Base-by-base conservation (phyloP, 352 stramenopile species). In the Thalassiosira delicatula region DNA sequence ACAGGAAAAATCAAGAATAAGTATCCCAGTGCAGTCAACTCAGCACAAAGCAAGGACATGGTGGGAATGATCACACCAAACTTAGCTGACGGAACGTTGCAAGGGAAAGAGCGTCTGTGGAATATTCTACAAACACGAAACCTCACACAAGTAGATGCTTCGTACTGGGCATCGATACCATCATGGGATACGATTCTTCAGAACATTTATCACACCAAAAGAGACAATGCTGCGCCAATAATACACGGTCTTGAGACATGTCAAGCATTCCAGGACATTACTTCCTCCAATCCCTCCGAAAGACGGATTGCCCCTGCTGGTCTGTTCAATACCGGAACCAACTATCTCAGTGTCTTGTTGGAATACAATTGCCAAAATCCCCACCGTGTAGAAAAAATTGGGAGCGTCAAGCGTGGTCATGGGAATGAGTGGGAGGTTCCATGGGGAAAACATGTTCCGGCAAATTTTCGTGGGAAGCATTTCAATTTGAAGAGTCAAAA, bases 401-500 rank as follows among this genome's bases (percentile, higher is more conserved):
- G 79, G 0, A 78, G 83, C 60, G 62, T 86, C 61, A 85, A 80
- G 53, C 63, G 70, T 17, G 77, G 77, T 21, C 77, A 86, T 53
- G 79, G 79, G 14, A 82, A 90, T 33, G 69, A 86, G 54, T 91
- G 83, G 79, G 83, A 93, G 62, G 84, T 91, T n/a, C 76, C 76
- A n/a, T 92, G 81, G 86, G 91, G 92, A 0, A 95, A 95, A 77
- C 92, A 95, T 66, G 93, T 83, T 29, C 89, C 88, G 7, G 79
- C 74, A n/a, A 66, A 66, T 49, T 88, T 81, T 66, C 57, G 84
- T 23, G 60, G 70, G 3, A 32, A 83, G 12, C 87, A 93, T 84
- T 42, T 32, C 3, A n/a, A n/a, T n/a, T n/a, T n/a, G n/a, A 81
- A 84, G 8, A 88, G 80, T 25, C n/a, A 76, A 61, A 89, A 88